phyloP scores from a whole-genome alignment of 345 rosid species.

The Hevea brasiliensis region DNA sequence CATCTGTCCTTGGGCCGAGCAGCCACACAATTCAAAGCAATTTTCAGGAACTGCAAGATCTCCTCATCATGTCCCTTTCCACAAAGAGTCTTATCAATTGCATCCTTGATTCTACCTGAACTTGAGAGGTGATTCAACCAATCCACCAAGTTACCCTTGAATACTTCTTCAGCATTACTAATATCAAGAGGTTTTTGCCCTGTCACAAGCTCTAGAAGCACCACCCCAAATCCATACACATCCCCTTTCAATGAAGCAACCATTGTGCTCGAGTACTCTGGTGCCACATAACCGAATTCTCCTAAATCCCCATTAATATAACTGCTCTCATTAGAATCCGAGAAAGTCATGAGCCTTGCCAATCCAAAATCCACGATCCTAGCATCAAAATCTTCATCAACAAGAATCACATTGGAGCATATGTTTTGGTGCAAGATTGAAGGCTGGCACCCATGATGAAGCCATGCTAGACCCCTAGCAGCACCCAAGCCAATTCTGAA shows the following conservation, averaged over 20 bases:
- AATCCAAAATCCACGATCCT: conserved; percentile 79
- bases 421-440: conserved; percentile 71
- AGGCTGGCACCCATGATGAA: conserved; percentile 81
- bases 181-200: conserved; percentile 61
- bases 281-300: conserved; percentile 82
- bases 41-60: conserved; percentile 59
- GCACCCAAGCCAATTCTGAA: conserved; percentile 74
- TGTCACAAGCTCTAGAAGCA: conserved; percentile 73
- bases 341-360: conserved; percentile 52
- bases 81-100: conserved; percentile 45
- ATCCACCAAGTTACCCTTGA: conserved; percentile 70
- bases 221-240: conserved; percentile 80
- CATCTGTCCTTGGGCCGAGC: conserved; percentile 72
- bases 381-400: conserved; percentile 86
- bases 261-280: conserved; percentile 72
- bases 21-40: conserved; percentile 61
- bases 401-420: conserved; percentile 67
- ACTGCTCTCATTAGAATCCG: conserved; percentile 47
- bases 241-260: conserved; percentile 73
- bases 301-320: conserved; percentile 62
- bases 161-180: conserved; percentile 43
- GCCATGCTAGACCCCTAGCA: conserved; percentile 87
- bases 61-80: conserved; percentile 64
- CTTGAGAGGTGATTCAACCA: conserved; percentile 62
- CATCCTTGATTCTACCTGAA: conserved; percentile 49